Evolutionary conservation across 1,139 yeast species (phyloP), one percentile per base, ranked within the genome.

Genomic region (Candida dubliniensis): DNA sequence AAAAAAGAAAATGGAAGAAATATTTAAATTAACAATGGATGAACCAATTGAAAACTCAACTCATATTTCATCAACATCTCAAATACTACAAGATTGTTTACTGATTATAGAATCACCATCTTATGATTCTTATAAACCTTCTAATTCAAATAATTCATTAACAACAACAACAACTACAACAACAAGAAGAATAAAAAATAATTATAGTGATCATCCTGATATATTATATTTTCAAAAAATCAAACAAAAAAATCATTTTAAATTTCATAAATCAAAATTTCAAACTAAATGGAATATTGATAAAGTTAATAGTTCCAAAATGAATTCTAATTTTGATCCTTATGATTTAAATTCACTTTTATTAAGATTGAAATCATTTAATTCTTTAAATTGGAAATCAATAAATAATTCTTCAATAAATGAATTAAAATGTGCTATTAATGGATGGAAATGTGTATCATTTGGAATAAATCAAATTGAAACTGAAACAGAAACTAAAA

Each of bases 361-460:
- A 12, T 46, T 51, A 2, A 52, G 77, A 41, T 49, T 72, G 14
- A 39, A 53, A 5, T 58, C 72, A 2, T 72, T 53, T 51, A 62
- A 61, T 8, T 60, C 67, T 1, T 50, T 71, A 43, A 70, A 69
- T 53, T 72, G 77, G 76, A 48, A 43, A 31, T 15, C 34, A 12
- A 42, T 42, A 10, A 40, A 44, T 14, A 40, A 44, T 14, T 38
- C 40, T 15, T 38, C 38, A 26, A 37, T 72, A 29, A 64, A 55
- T 37, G 77, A 71, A 49, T 58, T 72, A 24, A 60, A 55, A 36
- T 71, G 77, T 56, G 71, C 74, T 8, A 51, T 67, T 40, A 64
- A 69, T 43, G 78, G 78, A 3, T 73, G 78, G 78, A 59, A 59
- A 48, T 70, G 76, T 47, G 56, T 63, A 2, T 59, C 70, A 3